Percentiles rank a stretch among this genome's conserved stretches.
phyloP scores from a whole-genome alignment of 768 basidiomycete genomes.

The Boletus rubroflammeus region DNA sequence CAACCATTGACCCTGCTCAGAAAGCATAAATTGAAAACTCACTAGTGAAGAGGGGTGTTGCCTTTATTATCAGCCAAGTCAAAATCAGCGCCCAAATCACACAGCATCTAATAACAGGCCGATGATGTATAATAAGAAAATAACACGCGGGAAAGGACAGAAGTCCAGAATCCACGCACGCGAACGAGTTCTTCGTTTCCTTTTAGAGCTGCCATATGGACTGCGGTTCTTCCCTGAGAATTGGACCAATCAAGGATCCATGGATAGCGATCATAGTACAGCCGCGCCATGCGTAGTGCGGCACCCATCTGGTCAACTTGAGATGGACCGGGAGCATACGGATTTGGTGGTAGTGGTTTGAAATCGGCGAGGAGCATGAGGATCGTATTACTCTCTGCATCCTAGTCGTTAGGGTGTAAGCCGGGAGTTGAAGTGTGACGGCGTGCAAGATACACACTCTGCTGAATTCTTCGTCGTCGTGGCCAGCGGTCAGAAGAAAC shows the following conservation, averaged over 20 bases:
- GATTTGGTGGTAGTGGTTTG: constrained; percentile 47
- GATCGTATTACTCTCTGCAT: constrained; percentile 89
- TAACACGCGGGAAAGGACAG: constrained; percentile 3
- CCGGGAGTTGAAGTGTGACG: constrained; percentile 6
- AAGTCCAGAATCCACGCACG: constrained; percentile 43
- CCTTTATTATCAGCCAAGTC: constrained; percentile 89
- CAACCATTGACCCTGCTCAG: constrained; percentile 2
- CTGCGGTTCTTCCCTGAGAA: constrained; percentile 80
- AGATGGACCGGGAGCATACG: constrained; percentile 44
- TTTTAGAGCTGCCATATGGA: constrained; percentile 83
- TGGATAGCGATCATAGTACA: constrained; percentile 84
- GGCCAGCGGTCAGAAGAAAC: constrained; percentile 78
- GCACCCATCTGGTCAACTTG: constrained; percentile 67
- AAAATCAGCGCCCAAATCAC: constrained; percentile 86
- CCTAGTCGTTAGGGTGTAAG: constrained; percentile 45
- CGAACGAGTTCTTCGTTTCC: constrained; percentile 88
- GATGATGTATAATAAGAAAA: constrained; percentile 14
- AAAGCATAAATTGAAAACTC: constrained; percentile 30
- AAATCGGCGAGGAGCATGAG: constrained; percentile 90
- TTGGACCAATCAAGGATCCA: constrained; percentile 93
- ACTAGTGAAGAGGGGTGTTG: constrained; percentile 93
- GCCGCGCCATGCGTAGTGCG: constrained; percentile 77
- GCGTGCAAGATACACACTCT: constrained; percentile 51
- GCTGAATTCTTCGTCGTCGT: constrained; percentile 92
- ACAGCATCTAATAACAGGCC: constrained; percentile 64